Base-by-base conservation (phyloP, 805 yeast genomes). In the Blastobotrys terrestris region DNA sequence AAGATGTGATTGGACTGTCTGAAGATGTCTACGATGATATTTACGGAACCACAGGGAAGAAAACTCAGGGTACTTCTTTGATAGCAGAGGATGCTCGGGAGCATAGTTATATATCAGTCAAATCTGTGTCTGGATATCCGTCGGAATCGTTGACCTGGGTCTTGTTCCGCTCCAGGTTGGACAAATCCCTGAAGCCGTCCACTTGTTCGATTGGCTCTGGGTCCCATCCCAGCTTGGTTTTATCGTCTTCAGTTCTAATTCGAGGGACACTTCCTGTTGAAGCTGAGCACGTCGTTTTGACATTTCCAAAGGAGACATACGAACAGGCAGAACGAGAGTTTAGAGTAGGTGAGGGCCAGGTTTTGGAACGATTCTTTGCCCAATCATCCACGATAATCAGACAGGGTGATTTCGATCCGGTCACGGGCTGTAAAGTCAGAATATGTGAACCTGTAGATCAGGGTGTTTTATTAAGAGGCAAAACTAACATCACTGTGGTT, bases 401-500 rank as follows among this genome's bases (percentile, higher is more conserved):
- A 31, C 76, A 72, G 46, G 78, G 76, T 20, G 80, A 77, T 55
- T 49, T 59, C 5, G 66, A 78, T 1, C 66, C 78, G 16, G 65
- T 64, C 3, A 60, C 80, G 16, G 75, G 76, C 56, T 85, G 85
- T 18, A 60, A 62, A 4, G 75, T 87, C 2, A 59, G 78, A 2
- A 74, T 83, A 20, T 80, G 89, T 63, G 95, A 87, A 59, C 95
- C 95, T 0, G 74, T 80, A 1, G 79, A 77, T 43, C 95, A 87
- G 63, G 96, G 96, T 0, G 58, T 64, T 4, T 60, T 85, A 0
- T 65, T 69, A 18, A 52, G 57, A 1, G 65, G 67, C 1, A 35
- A 47, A 1, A 82, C 92, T 0, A 71, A 71, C n/a, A 67, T 87
- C 2, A 76, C 82, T 2, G 67, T 86, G 31, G 77, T 83, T 15